These are phyloP conservation scores for Cenchrus fungigraminus DNA, from an alignment of 176 grass and related monocot genomes.

Conservation along the genomic window DNA sequence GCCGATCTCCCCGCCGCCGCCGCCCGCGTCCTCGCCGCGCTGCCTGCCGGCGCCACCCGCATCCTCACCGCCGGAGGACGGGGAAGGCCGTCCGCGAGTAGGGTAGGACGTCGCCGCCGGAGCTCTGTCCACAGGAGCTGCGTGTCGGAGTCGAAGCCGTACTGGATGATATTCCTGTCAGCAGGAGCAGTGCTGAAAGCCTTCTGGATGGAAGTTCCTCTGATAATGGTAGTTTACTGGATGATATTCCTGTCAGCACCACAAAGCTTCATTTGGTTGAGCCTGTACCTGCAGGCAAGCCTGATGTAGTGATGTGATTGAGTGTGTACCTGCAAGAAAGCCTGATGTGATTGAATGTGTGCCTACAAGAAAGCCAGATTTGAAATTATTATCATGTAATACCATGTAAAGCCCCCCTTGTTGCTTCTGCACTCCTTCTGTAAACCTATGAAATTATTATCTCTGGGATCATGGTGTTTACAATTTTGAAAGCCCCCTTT, in stretches of 20 bases:
- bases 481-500: background rate
- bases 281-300: background rate
- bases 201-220: conserved; percentile 44
- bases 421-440: conserved; percentile 22
- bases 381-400: background rate
- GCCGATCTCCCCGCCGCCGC: too few species aligned
- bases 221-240: conserved; percentile 47
- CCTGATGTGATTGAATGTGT: background rate
- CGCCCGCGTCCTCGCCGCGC: too few species aligned
- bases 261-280: conserved; percentile 34
- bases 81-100: too few species aligned
- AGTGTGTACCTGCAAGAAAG: conserved; percentile 8
- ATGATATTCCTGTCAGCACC: conserved; percentile 40
- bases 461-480: background rate
- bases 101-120: too few species aligned
- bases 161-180: background rate
- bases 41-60: too few species aligned
- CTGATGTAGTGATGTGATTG: background rate
- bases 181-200: conserved; percentile 42
- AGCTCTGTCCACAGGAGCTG: too few species aligned
- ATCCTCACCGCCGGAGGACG: too few species aligned
- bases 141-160: too few species aligned
- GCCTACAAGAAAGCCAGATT: conserved; percentile 21
- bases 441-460: conserved; percentile 36
- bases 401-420: conserved; percentile 7